phyloP scores from a whole-genome alignment of 2,329 filamentous ascomycete species.

The Aspergillus calidoustus region DNA sequence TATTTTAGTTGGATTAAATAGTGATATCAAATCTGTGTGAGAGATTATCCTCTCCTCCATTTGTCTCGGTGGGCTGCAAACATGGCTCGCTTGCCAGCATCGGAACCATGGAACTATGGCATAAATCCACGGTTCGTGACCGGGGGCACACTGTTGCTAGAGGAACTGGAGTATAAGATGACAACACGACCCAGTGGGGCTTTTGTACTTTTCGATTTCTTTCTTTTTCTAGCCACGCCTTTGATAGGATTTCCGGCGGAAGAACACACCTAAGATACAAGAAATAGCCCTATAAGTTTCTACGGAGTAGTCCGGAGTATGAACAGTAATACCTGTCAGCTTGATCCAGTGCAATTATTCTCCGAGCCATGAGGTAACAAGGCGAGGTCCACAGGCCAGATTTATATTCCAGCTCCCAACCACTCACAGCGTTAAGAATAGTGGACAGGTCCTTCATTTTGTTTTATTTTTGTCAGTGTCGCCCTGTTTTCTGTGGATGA shows the following conservation, averaged over 20 bases:
- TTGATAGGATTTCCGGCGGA: background rate
- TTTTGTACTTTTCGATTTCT: background rate
- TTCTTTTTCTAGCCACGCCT: background rate
- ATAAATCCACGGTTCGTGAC: conserved; percentile 12
- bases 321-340: conserved; percentile 15
- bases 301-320: too few species aligned
- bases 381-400: conserved; percentile 20
- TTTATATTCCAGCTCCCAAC: conserved; percentile 16
- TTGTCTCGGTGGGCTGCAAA: background rate
- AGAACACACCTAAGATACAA: background rate
- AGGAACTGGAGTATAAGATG: conserved; percentile 16
- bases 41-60: background rate
- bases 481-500: background rate
- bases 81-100: conserved; percentile 1
- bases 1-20: background rate
- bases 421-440: conserved; percentile 11
- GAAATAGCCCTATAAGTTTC: background rate
- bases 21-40: background rate
- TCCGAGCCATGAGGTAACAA: conserved; percentile 22
- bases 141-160: conserved; percentile 6
- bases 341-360: conserved; percentile 21
- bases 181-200: conserved; percentile 1
- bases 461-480: conserved; percentile 10
- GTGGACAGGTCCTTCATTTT: conserved; percentile 19
- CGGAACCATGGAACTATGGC: background rate